Conservation (phyloP, 2,329 filamentous ascomycete genomes). For the Alternaria sp. region DNA sequence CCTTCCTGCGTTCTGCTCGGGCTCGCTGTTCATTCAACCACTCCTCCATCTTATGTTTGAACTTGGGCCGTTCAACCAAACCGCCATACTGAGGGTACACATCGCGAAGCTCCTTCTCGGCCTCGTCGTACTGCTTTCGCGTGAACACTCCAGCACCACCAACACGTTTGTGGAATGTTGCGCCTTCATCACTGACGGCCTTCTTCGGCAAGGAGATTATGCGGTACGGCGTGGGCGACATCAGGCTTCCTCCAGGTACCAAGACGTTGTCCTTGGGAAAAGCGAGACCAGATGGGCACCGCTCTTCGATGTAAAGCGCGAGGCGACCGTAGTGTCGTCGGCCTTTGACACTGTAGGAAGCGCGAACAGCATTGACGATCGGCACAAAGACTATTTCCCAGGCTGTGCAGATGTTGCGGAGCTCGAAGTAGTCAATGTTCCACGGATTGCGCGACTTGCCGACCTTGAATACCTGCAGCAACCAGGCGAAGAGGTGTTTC, state of each 20-base stretch:
- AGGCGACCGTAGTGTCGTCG: constrained; percentile 40
- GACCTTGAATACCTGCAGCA: constrained; percentile 41
- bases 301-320: constrained; percentile 39
- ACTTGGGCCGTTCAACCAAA: constrained; percentile 39
- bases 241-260: constrained; percentile 10
- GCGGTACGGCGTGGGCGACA: constrained; percentile 32
- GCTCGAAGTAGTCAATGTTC: constrained; percentile 38
- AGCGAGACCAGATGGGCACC: constrained; percentile 35
- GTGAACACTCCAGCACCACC: constrained; percentile 12
- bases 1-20: constrained; percentile 24
- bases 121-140: constrained; percentile 30
- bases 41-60: constrained; percentile 34
- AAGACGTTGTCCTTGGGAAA: constrained; percentile 40
- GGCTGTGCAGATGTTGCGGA: constrained; percentile 32
- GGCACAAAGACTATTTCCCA: constrained; percentile 42
- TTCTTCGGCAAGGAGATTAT: constrained; percentile 23
- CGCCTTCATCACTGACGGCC: not conserved
- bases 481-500: constrained; percentile 42
- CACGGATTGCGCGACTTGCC: constrained; percentile 38
- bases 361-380: constrained; percentile 37
- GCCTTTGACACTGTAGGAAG: constrained; percentile 36
- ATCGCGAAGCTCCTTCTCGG: constrained; percentile 37
- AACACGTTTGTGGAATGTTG: not conserved
- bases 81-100: constrained; percentile 41
- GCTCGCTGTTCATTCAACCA: constrained; percentile 36